Conservation (phyloP, 441 rosid genomes). For the Gossypium aridum region DNA sequence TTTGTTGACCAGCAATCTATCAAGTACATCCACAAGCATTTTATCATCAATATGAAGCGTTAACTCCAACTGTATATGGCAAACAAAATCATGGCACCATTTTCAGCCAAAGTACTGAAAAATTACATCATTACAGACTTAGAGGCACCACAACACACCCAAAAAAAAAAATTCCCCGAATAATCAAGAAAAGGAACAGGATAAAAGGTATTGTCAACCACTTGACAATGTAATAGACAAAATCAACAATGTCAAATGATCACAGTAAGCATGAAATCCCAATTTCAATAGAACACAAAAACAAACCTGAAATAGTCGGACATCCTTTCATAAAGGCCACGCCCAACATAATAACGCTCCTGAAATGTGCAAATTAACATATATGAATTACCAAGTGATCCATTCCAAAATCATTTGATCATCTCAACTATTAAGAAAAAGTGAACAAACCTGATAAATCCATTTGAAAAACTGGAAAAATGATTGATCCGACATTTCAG, state of each 20-base stretch:
- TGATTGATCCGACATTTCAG: constrained; percentile 87
- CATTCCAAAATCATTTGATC: constrained; percentile 11
- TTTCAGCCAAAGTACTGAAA: constrained; percentile 1
- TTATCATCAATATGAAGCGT: background rate
- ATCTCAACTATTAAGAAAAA: constrained; percentile 7
- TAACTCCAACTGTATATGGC: background rate
- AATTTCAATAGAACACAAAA: constrained; percentile 4
- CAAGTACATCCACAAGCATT: background rate
- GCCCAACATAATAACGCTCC: constrained; percentile 99
- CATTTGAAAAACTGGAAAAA: constrained; percentile 99
- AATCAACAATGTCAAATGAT: constrained; percentile 2
- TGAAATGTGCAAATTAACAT: constrained; percentile 32
- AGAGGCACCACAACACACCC: background rate
- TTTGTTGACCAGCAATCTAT: background rate
- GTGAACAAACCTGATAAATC: constrained; percentile 81
- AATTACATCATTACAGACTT: background rate
- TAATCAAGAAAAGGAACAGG: background rate
- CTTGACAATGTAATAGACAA: background rate
- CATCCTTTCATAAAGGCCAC: constrained; percentile 89
- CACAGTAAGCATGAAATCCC: background rate
- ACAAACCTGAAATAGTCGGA: constrained; percentile 91
- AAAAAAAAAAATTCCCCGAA: background rate
- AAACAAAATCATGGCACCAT: background rate
- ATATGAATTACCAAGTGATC: background rate
- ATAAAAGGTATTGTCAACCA: background rate